phyloP scores from a whole-genome alignment of 176 grass and related monocot species.

The Puccinellia tenuiflora region DNA sequence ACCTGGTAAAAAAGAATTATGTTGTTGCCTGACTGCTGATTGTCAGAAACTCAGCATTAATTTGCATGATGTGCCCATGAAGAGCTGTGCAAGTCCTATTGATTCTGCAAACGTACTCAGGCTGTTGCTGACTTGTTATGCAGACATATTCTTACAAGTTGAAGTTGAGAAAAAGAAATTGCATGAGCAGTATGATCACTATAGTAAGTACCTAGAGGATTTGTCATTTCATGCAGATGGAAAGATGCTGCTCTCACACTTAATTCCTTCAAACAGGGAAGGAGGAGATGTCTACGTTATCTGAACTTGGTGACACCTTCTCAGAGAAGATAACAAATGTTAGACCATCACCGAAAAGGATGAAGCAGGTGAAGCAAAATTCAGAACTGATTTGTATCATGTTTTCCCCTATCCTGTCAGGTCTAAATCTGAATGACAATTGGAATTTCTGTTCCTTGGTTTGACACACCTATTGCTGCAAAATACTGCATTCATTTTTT shows the following conservation, averaged over 20 bases:
- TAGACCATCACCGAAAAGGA: constrained; percentile 54
- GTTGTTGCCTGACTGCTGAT: neutral
- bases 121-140: constrained; percentile 4
- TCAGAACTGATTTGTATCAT: neutral
- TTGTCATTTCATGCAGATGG: neutral
- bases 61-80: neutral
- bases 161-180: constrained; percentile 80
- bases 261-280: constrained; percentile 40
- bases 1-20: neutral
- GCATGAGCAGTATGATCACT: constrained; percentile 49
- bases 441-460: neutral
- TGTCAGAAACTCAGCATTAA: neutral
- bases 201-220: constrained; percentile 48
- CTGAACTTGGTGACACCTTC: constrained; percentile 51
- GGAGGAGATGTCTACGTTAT: constrained; percentile 40
- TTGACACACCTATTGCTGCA: neutral
- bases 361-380: constrained; percentile 54
- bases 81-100: neutral
- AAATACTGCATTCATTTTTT: constrained; percentile 5
- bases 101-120: neutral
- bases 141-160: constrained; percentile 70
- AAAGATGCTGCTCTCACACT: constrained; percentile 7
- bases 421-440: neutral
- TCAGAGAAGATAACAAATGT: constrained; percentile 48
- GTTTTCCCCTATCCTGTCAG: neutral